phyloP scores from a whole-genome alignment of 768 basidiomycete genomes.

The Phanerochaete carnosa region DNA sequence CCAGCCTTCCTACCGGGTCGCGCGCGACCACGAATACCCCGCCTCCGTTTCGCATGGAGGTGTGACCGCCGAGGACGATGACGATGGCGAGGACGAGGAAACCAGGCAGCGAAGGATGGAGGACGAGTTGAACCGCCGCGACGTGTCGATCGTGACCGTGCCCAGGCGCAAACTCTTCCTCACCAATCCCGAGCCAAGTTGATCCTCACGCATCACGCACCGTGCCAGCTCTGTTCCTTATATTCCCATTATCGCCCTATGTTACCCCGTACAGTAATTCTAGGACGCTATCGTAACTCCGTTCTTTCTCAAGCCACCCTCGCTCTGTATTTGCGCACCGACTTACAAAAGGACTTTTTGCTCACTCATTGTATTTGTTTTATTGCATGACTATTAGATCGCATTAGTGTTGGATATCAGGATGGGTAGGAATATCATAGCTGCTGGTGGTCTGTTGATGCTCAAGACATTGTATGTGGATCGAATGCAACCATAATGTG shows the following conservation, averaged over 20 bases:
- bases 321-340: conserved; percentile 3
- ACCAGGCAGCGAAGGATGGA: conserved; percentile 72
- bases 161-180: conserved; percentile 76
- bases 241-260: not conserved
- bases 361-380: conserved; percentile 19
- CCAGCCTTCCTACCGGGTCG: conserved; percentile 55
- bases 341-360: not conserved
- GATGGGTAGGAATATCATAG: conserved; percentile 5
- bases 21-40: conserved; percentile 39
- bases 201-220: conserved; percentile 24
- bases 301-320: not conserved
- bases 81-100: conserved; percentile 74
- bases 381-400: conserved; percentile 14
- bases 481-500: not conserved
- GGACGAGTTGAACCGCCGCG: conserved; percentile 76
- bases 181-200: conserved; percentile 50
- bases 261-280: conserved; percentile 2
- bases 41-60: conserved; percentile 36
- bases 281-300: not conserved
- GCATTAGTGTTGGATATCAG: conserved; percentile 5
- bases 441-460: conserved; percentile 17
- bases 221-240: not conserved
- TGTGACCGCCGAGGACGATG: conserved; percentile 53
- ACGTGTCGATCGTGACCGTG: conserved; percentile 75
- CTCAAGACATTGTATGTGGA: conserved; percentile 10